These are phyloP conservation scores for Silene latifolia DNA, from an alignment of 148 eudicot species.

Conservation along the genomic window DNA sequence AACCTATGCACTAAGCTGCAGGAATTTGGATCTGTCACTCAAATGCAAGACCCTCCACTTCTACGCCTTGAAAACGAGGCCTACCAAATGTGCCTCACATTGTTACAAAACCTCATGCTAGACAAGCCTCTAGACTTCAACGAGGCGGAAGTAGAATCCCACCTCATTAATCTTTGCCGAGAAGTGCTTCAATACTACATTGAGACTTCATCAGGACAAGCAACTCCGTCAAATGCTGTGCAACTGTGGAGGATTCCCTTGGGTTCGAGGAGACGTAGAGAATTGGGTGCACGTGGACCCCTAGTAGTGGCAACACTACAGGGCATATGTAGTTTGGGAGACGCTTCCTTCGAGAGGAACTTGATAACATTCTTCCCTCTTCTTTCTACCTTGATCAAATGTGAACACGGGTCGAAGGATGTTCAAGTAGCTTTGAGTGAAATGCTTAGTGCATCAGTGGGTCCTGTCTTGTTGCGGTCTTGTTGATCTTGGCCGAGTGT, in stretches of 20 bases:
- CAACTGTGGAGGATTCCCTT: conserved; percentile 66
- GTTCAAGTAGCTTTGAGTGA: conserved; percentile 77
- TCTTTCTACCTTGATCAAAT: conserved; percentile 57
- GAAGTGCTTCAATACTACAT: conserved; percentile 79
- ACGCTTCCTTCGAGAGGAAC: conserved; percentile 65
- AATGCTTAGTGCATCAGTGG: conserved; percentile 62
- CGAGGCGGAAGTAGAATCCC: conserved; percentile 60
- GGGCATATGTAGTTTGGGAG: conserved; percentile 62
- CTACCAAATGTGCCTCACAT: conserved; percentile 87
- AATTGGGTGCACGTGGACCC: conserved; percentile 76
- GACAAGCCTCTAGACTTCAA: conserved; percentile 55
- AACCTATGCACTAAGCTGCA: conserved; percentile 64
- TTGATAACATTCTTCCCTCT: conserved; percentile 68
- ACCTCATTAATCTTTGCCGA: conserved; percentile 67
- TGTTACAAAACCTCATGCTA: conserved; percentile 65
- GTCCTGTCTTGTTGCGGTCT: conserved; percentile 60
- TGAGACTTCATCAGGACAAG: conserved; percentile 43
- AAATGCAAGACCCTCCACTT: conserved; percentile 98
- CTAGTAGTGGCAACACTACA: conserved; percentile 81
- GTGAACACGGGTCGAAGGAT: conserved; percentile 88
- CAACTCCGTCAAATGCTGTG: conserved; percentile 23
- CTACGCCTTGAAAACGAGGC: conserved; percentile 93
- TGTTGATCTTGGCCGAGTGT: conserved; percentile 37
- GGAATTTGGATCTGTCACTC: conserved; percentile 64
- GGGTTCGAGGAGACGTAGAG: conserved; percentile 71